A percentile compares a stretch with the other conserved stretches of the same genome.
Conservation (phyloP, 805 yeast genomes). For the Starmerella sp. region DNA sequence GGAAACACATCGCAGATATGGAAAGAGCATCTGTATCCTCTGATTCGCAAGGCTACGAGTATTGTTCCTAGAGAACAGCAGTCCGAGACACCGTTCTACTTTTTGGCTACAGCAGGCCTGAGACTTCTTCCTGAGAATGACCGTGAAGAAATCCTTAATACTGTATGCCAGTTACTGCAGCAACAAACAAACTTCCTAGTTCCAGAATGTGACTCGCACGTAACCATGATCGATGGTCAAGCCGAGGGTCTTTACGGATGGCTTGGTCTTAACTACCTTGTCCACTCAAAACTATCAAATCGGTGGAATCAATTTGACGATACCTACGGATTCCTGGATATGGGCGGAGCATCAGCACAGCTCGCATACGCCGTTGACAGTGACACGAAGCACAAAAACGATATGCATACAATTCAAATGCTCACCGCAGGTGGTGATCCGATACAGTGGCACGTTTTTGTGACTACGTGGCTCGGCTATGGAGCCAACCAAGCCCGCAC, state of each 20-base stretch:
- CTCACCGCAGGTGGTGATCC: slow-evolving; percentile 58
- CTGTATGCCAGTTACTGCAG: slow-evolving; percentile 49
- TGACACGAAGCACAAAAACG: slow-evolving; percentile 47
- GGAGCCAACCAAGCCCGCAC: slow-evolving; percentile 91
- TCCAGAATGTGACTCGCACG: slow-evolving; percentile 53
- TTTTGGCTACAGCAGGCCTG: slow-evolving; percentile 98
- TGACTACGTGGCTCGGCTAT: slow-evolving; percentile 93
- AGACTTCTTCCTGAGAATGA: slow-evolving; percentile 52
- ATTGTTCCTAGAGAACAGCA: slow-evolving; percentile 56
- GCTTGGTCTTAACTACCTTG: slow-evolving; percentile 79
- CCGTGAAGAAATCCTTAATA: slow-evolving; percentile 42
- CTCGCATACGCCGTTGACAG: slow-evolving; percentile 72
- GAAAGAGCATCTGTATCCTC: slow-evolving; percentile 52
- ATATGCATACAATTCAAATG: slow-evolving; percentile 53
- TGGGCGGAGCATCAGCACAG: slow-evolving; percentile 99
- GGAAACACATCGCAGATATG: slow-evolving; percentile 49
- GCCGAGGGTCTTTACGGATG: slow-evolving; percentile 94
- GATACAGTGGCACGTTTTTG: slow-evolving; percentile 77
- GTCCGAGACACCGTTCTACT: slow-evolving; percentile 66
- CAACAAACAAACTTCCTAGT: slow-evolving; percentile 46
- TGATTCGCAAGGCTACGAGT: slow-evolving; percentile 56
- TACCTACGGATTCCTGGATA: slow-evolving; percentile 88
- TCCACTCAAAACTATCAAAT: slow-evolving; percentile 38
- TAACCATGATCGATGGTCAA: slow-evolving; percentile 85
- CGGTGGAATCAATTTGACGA: slow-evolving; percentile 21